phyloP scores from a whole-genome alignment of 2,329 filamentous ascomycete genomes.

The Botrytis byssoidea region DNA sequence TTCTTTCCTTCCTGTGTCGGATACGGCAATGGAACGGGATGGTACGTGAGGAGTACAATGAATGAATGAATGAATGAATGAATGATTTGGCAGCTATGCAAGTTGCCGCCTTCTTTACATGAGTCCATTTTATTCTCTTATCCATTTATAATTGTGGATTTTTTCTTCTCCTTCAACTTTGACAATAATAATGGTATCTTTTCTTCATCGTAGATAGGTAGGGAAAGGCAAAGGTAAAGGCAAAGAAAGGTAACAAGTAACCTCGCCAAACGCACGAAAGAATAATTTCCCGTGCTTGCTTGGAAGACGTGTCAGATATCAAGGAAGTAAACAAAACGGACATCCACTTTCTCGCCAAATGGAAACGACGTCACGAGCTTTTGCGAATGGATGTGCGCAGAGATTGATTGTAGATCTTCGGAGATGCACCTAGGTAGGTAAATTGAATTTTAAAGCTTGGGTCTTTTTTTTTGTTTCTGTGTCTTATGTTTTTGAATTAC shows the following conservation, averaged over 20 bases:
- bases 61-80: no score
- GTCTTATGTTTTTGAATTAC: neutral
- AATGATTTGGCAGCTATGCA: conserved; percentile 6
- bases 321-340: conserved; percentile 7
- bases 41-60: neutral
- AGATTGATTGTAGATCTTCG: neutral
- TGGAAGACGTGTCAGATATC: neutral
- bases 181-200: neutral
- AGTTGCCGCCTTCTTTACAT: neutral
- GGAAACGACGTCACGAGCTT: conserved; percentile 16
- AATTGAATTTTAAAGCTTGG: neutral
- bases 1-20: conserved; percentile 2
- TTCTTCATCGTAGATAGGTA: neutral
- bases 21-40: neutral
- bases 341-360: conserved; percentile 13
- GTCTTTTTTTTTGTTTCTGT: no score
- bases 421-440: neutral
- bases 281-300: neutral
- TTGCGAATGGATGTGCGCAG: neutral
- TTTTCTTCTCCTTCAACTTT: no score
- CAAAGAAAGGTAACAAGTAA: neutral
- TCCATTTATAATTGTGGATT: neutral
- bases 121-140: neutral
- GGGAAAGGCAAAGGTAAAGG: no score
- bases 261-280: neutral